Conservation (phyloP, 2,329 filamentous ascomycete genomes). For the Dendrostoma leiphaemia region DNA sequence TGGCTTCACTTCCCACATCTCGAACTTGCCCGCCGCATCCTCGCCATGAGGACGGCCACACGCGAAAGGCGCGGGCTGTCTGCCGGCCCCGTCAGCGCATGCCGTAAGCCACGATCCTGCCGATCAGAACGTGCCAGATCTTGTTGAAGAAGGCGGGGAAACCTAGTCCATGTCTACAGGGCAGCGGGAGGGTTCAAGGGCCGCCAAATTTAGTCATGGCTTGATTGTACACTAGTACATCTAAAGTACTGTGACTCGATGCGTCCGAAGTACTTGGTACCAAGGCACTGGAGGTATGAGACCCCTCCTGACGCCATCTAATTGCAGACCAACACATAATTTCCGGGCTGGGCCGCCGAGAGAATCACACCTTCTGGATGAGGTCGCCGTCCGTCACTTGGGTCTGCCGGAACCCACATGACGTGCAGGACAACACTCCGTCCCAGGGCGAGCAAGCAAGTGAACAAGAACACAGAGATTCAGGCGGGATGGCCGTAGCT, state of each 20-base stretch:
- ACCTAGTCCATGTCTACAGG: not conserved
- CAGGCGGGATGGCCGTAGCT: no score
- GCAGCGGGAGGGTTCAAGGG: not conserved
- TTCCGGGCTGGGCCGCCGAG: no score
- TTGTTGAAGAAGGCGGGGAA: not conserved
- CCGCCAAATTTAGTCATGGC: not conserved
- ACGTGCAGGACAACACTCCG: constrained; percentile 5
- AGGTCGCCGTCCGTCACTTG: not conserved
- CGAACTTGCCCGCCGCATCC: no score
- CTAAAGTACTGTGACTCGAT: not conserved
- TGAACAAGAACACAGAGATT: no score
- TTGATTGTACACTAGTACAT: not conserved
- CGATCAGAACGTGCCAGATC: not conserved
- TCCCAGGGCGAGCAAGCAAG: no score
- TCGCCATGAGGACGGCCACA: no score
- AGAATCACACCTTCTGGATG: not conserved
- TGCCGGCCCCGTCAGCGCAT: constrained; percentile 1
- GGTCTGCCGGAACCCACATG: not conserved
- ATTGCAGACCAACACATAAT: not conserved
- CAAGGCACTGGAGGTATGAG: not conserved
- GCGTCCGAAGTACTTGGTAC: not conserved
- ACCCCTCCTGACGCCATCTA: not conserved
- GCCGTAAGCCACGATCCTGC: constrained; percentile 5
- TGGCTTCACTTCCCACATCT: no score
- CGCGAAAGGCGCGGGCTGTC: no score